Evolutionary conservation across 2,329 filamentous ascomycete genomes (phyloP).

Genomic region (Phialocephala sp.): DNA sequence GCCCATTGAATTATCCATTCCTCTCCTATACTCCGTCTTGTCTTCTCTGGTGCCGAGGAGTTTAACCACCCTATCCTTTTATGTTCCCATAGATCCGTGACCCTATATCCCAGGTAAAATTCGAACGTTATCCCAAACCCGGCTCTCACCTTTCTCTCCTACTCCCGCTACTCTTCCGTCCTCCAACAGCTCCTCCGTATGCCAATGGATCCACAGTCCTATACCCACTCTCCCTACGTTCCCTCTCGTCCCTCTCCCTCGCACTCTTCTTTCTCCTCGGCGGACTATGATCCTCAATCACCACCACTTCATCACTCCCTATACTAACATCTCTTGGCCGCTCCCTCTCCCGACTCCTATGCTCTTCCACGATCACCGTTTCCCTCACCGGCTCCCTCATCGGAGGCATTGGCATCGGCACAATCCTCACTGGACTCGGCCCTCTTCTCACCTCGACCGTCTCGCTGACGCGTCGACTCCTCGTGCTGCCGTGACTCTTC

Average conservation of each 20-base stretch:
- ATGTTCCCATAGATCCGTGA: neutral
- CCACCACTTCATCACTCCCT: slow-evolving; percentile 43
- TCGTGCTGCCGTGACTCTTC: slow-evolving; percentile 28
- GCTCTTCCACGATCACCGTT: slow-evolving; percentile 41
- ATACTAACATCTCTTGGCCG: slow-evolving; percentile 32
- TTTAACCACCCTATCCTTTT: neutral
- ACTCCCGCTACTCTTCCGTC: slow-evolving; percentile 32
- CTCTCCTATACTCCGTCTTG: neutral
- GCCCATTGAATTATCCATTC: neutral
- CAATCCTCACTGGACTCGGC: slow-evolving; percentile 32
- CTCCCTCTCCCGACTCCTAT: slow-evolving; percentile 30
- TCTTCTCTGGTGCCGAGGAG: too few species aligned
- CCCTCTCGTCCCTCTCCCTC: slow-evolving; percentile 30
- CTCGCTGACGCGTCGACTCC: slow-evolving; percentile 32
- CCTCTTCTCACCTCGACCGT: slow-evolving; percentile 39
- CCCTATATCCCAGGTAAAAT: neutral
- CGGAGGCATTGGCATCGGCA: slow-evolving; percentile 28
- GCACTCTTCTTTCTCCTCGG: slow-evolving; percentile 41
- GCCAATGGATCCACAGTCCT: slow-evolving; percentile 42
- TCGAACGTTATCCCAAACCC: neutral
- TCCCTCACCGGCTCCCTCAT: slow-evolving; percentile 32
- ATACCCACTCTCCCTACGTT: slow-evolving; percentile 39
- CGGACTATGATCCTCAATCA: slow-evolving; percentile 44
- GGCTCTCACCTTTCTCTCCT: slow-evolving; percentile 13
- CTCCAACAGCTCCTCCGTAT: slow-evolving; percentile 40